A percentile compares a stretch with the other conserved stretches of the same genome.
Evolutionary conservation across 2,329 filamentous ascomycete genomes (phyloP).

Genomic region (Lasiodiplodia citricola): DNA sequence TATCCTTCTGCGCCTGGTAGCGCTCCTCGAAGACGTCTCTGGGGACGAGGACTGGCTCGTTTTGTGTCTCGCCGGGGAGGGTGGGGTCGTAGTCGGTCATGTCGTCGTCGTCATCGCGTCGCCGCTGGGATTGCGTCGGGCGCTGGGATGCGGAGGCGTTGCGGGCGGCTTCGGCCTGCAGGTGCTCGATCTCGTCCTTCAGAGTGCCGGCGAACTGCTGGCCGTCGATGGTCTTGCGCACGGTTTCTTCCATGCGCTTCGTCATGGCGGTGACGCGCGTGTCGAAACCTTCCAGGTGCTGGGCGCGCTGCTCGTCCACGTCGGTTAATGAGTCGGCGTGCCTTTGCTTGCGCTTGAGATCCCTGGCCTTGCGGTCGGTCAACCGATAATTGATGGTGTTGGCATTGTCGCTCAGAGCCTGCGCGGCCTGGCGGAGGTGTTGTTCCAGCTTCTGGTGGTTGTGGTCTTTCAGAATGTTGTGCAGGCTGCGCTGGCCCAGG

Average conservation of each 20-base stretch:
- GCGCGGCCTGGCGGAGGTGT: constrained; percentile 54
- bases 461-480: constrained; percentile 46
- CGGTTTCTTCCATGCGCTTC: constrained; percentile 60
- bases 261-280: constrained; percentile 59
- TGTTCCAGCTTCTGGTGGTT: constrained; percentile 54
- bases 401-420: constrained; percentile 55
- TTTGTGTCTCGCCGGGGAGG: constrained; percentile 44
- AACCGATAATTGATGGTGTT: constrained; percentile 63
- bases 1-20: constrained; percentile 49
- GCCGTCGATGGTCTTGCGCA: constrained; percentile 64
- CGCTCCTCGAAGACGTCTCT: constrained; percentile 45
- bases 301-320: constrained; percentile 46
- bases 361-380: constrained; percentile 41
- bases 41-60: constrained; percentile 39
- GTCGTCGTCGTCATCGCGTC: constrained; percentile 41
- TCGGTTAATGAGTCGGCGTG: constrained; percentile 29
- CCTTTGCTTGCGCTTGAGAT: constrained; percentile 37
- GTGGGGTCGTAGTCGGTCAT: constrained; percentile 47
- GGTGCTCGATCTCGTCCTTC: constrained; percentile 49
- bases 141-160: constrained; percentile 30
- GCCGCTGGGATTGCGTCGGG: constrained; percentile 19
- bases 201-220: constrained; percentile 54
- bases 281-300: constrained; percentile 47
- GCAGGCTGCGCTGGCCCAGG: neutral
- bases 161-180: constrained; percentile 45